Evolutionary conservation across 2,329 filamentous ascomycete species (phyloP), one percentile per base, ranked within the genome.

Genomic region (Neobulgaria alba): DNA sequence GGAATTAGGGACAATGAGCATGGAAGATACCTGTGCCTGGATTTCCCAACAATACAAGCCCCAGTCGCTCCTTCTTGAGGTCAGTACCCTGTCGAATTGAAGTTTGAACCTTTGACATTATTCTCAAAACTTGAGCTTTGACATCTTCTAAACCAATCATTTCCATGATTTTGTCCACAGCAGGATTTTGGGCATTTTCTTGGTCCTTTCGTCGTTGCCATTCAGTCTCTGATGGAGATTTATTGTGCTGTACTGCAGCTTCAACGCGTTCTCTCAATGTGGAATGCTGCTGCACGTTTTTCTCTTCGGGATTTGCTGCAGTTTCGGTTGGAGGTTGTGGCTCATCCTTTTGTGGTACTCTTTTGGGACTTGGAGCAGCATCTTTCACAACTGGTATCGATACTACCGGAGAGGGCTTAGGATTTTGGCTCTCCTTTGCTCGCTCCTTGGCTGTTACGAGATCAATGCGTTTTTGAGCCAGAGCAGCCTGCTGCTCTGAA

Each of bases 121-220:
- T 75, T 0, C 54, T 52, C 0, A 89, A 60, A 17, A 88, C 75
- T 10, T 75, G 57, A 2, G 66, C 52, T 47, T 89, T 89, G 30
- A 88, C 78, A 0, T 70, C 62, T 49, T 87, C 82, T 0, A 89
- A 64, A 0, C 84, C 83, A 32, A 82, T 76, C 75, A 88, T 79
- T 0, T 57, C 59, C 77, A 88, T 86, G 7, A 89, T 53, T 0
- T 64, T 54, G 43, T 88, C 81, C 0, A 88, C 52, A 0, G 71
- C 64, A 0, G 59, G 52, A 46, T 75, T 84, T 1, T 52, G 50
- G 0, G 70, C 68, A 1, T 65, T 65, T 21, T 79, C 69, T 1
- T 59, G 54, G 1, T 61, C 36, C 53, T 86, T 86, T 49, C 79
- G 67, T 1, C 63, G 54, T 10, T 79, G 61, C 83, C 82, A 87